A percentile compares a stretch with the other conserved stretches of the same genome.
These are phyloP conservation scores for Botryosphaeria agaves DNA, from an alignment of 2,329 filamentous ascomycete species.

Conservation along the genomic window DNA sequence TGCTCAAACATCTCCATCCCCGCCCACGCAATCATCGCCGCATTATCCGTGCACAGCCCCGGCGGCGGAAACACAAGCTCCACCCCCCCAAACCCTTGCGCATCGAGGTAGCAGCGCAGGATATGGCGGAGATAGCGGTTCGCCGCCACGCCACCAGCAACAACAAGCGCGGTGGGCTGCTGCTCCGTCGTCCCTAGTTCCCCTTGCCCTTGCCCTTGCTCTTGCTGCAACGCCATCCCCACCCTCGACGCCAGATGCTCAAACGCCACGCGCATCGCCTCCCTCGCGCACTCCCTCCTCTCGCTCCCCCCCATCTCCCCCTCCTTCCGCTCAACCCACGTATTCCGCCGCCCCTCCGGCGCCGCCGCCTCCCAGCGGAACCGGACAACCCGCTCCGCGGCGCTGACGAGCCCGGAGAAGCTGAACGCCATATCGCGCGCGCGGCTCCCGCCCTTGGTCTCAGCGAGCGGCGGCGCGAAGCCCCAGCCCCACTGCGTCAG, in stretches of 20 bases:
- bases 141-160: conserved; percentile 81
- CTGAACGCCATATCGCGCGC: conserved; percentile 43
- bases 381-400: conserved; percentile 40
- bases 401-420: conserved; percentile 55
- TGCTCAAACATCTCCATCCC: conserved; percentile 81
- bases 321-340: conserved; percentile 13
- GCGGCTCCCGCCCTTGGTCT: conserved; percentile 23
- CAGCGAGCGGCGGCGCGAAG: conserved; percentile 48
- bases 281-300: conserved; percentile 50
- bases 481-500: conserved; percentile 44
- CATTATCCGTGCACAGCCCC: conserved; percentile 79
- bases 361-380: conserved; percentile 16
- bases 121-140: conserved; percentile 65
- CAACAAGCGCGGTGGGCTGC: conserved; percentile 46
- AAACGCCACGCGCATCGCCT: conserved; percentile 66
- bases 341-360: conserved; percentile 10
- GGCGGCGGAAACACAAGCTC: conserved; percentile 57
- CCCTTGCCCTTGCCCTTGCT: too few relatives aligned
- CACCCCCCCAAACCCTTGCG: conserved; percentile 45
- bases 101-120: conserved; percentile 35
- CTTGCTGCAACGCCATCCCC: conserved; percentile 43
- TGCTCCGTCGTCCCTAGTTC: neutral
- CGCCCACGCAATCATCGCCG: conserved; percentile 93
- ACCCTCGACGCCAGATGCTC: conserved; percentile 70
- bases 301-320: conserved; percentile 36